phyloP scores from a whole-genome alignment of 2,329 filamentous ascomycete species.

The Aspergillus sp. region DNA sequence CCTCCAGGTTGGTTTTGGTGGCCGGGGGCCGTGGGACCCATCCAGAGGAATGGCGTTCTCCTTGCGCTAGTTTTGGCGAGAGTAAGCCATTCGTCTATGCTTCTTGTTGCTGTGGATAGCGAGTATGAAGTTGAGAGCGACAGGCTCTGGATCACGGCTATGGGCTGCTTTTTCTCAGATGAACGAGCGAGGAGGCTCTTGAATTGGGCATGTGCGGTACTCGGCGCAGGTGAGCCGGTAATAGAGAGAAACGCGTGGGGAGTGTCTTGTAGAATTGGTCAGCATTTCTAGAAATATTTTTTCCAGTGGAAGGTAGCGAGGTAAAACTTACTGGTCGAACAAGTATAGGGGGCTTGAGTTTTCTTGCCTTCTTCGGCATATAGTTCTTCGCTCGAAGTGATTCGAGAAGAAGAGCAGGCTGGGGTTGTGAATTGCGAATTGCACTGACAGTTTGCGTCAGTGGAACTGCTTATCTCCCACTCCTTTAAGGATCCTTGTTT shows the following conservation, averaged over 20 bases:
- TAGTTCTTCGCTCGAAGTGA: conserved; percentile 29
- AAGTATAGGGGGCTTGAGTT: conserved; percentile 18
- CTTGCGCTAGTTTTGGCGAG: conserved; percentile 36
- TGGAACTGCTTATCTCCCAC: conserved; percentile 37
- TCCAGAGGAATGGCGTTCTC: conserved; percentile 45
- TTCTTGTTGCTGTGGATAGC: conserved; percentile 26
- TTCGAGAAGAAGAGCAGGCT: conserved; percentile 28
- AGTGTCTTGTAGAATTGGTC: conserved; percentile 25
- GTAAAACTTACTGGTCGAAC: conserved; percentile 21
- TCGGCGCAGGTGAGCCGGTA: conserved; percentile 30
- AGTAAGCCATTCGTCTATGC: conserved; percentile 43
- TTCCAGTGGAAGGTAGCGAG: not conserved
- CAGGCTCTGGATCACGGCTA: conserved; percentile 43
- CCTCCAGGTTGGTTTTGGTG: conserved; percentile 32
- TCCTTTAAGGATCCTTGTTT: conserved; percentile 40
- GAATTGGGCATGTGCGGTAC: conserved; percentile 30
- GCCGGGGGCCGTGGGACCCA: conserved; percentile 42
- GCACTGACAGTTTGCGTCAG: conserved; percentile 37
- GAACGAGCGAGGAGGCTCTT: conserved; percentile 28
- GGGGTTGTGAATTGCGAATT: conserved; percentile 41
- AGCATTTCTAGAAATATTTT: not conserved
- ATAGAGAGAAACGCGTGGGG: conserved; percentile 40
- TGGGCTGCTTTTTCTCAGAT: conserved; percentile 35
- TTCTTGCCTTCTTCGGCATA: conserved; percentile 9
- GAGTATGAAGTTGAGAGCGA: conserved; percentile 34